Conservation (phyloP, 805 yeast genomes). For the Kregervanrija pseudodelftensis region DNA sequence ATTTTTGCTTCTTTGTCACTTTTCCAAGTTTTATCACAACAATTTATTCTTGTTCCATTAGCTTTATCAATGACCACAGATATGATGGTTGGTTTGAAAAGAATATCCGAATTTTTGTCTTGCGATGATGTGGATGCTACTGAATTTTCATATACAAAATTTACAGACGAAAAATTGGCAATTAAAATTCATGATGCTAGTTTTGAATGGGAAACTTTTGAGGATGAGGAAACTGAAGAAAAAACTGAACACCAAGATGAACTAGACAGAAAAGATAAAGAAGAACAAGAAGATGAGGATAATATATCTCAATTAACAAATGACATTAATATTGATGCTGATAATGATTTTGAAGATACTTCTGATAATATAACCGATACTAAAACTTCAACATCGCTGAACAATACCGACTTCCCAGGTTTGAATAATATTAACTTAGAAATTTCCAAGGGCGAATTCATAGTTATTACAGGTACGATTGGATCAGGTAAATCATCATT, state of each 20-base stretch:
- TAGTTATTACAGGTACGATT: conserved; percentile 72
- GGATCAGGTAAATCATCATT: conserved; percentile 65
- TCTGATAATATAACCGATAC: neutral
- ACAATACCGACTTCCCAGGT: conserved; percentile 32
- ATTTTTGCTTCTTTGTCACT: conserved; percentile 65
- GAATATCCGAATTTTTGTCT: conserved; percentile 49
- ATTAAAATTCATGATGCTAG: conserved; percentile 46
- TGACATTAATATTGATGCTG: neutral
- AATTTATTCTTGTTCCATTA: conserved; percentile 61
- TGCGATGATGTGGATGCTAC: conserved; percentile 32
- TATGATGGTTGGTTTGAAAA: conserved; percentile 50
- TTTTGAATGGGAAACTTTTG: conserved; percentile 60
- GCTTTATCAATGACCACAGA: conserved; percentile 62
- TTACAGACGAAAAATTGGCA: conserved; percentile 29
- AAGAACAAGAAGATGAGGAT: neutral
- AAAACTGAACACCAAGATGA: conserved; percentile 11
- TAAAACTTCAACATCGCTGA: neutral
- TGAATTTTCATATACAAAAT: conserved; percentile 16
- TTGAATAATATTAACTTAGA: conserved; percentile 44
- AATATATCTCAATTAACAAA: neutral
- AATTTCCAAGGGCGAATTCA: conserved; percentile 58
- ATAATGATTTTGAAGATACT: neutral
- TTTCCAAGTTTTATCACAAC: conserved; percentile 54
- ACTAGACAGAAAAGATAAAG: neutral
- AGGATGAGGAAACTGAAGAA: conserved; percentile 24